phyloP scores from a whole-genome alignment of 83 land plant species.

The Picea abies region DNA sequence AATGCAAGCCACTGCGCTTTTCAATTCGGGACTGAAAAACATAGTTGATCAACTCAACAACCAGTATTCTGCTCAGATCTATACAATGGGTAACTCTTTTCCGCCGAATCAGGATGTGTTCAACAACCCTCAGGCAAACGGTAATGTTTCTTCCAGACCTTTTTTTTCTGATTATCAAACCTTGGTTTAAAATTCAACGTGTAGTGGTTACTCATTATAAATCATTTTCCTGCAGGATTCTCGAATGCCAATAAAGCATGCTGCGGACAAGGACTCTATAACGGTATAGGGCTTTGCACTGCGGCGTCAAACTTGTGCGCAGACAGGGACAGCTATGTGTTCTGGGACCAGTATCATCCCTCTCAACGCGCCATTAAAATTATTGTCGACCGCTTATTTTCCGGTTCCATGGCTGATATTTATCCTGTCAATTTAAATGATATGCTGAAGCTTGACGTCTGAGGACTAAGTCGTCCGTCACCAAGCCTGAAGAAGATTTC shows the following conservation, averaged over 20 bases:
- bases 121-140: constrained; percentile 36
- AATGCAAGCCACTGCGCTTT: constrained; percentile 29
- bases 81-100: constrained; percentile 36
- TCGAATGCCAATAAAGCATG: constrained; percentile 34
- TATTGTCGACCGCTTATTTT: not conserved
- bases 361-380: constrained; percentile 26
- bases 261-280: constrained; percentile 55
- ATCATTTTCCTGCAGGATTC: constrained; percentile 21
- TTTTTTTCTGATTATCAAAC: not conserved
- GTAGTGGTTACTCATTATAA: not conserved
- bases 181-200: not conserved
- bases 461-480: no score
- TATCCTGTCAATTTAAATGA: no score
- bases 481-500: no score
- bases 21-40: constrained; percentile 44
- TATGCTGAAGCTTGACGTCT: no score
- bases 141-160: constrained; percentile 10
- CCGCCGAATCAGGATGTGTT: constrained; percentile 34
- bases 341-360: constrained; percentile 54
- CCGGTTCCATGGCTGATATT: no score
- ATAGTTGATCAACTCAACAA: constrained; percentile 40
- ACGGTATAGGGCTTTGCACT: constrained; percentile 41
- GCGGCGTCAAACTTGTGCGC: constrained; percentile 34
- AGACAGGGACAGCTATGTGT: constrained; percentile 28
- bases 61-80: constrained; percentile 23